Percentiles rank a stretch among this genome's conserved stretches.
Conservation (phyloP, 2,329 filamentous ascomycete genomes). For the Emericellopsis atlantica region DNA sequence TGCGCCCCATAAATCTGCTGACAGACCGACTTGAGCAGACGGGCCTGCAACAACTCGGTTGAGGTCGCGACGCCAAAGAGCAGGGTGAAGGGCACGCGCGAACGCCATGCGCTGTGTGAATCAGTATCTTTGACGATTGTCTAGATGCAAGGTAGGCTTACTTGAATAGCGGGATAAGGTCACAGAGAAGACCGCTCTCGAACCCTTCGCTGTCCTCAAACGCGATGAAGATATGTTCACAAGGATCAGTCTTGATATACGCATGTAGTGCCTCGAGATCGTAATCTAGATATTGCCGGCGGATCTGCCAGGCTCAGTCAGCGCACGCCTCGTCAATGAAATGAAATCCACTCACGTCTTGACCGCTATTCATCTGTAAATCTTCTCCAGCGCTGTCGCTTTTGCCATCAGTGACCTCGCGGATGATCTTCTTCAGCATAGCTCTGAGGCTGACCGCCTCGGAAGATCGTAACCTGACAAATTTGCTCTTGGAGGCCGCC, state of each 20-base stretch:
- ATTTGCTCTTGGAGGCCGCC: slow-evolving; percentile 33
- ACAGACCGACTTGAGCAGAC: slow-evolving; percentile 56
- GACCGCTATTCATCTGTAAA: slow-evolving; percentile 26
- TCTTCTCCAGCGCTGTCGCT: slow-evolving; percentile 47
- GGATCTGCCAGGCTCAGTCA: slow-evolving; percentile 4
- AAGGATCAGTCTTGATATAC: slow-evolving; percentile 39
- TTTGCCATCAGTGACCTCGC: slow-evolving; percentile 44
- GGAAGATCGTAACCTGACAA: slow-evolving; percentile 55
- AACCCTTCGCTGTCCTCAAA: slow-evolving; percentile 79
- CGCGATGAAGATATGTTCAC: slow-evolving; percentile 53
- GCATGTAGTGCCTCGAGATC: slow-evolving; percentile 60
- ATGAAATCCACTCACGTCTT: slow-evolving; percentile 27
- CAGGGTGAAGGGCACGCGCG: slow-evolving; percentile 64
- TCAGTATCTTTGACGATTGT: not conserved
- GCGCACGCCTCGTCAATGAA: not conserved
- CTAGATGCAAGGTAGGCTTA: slow-evolving; percentile 20
- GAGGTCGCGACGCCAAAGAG: slow-evolving; percentile 75
- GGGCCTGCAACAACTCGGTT: slow-evolving; percentile 64
- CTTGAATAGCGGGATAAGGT: slow-evolving; percentile 58
- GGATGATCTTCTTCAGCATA: slow-evolving; percentile 60
- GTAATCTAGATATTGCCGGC: slow-evolving; percentile 55
- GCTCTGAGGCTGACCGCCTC: slow-evolving; percentile 66
- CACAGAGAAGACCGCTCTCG: slow-evolving; percentile 57
- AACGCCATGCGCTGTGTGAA: slow-evolving; percentile 43
- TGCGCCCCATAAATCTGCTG: slow-evolving; percentile 56